Conservation (phyloP, 2,329 filamentous ascomycete species). For the Ceratocystis cacaofunesta region DNA sequence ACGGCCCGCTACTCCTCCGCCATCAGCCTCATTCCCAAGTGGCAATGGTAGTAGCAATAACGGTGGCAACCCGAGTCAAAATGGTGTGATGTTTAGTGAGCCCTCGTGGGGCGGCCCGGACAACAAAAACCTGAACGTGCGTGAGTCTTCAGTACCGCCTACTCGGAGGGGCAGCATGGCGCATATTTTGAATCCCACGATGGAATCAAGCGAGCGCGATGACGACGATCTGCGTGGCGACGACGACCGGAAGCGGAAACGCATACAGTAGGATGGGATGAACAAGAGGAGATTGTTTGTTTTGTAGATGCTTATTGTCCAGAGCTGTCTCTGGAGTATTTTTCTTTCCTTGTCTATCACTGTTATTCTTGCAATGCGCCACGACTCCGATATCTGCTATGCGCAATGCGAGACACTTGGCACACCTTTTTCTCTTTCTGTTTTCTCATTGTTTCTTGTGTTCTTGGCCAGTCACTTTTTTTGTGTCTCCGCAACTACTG, state of each 20-base stretch:
- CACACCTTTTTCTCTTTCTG: background rate
- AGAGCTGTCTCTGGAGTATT: background rate
- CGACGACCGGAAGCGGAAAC: constrained; percentile 47
- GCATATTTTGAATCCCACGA: constrained; percentile 46
- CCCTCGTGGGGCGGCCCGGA: constrained; percentile 42
- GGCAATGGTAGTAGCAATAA: constrained; percentile 22
- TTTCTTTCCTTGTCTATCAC: background rate
- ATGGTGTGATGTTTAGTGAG: constrained; percentile 28
- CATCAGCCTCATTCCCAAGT: constrained; percentile 31
- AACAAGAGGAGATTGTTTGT: background rate
- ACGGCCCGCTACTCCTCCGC: constrained; percentile 39
- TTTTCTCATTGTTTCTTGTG: background rate
- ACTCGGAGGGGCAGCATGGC: constrained; percentile 47
- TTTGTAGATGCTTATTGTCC: background rate
- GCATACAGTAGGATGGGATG: constrained; percentile 31
- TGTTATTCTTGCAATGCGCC: constrained; percentile 2
- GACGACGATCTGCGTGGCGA: constrained; percentile 43
- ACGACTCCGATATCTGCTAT: background rate
- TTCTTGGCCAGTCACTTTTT: background rate
- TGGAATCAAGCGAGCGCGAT: constrained; percentile 36
- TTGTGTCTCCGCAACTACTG: background rate
- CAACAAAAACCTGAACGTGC: constrained; percentile 35
- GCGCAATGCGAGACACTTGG: background rate
- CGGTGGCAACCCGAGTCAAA: constrained; percentile 24
- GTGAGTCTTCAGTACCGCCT: constrained; percentile 41